Evolutionary conservation across 2,329 filamentous ascomycete genomes (phyloP).

Genomic region (Claviceps digitariae): DNA sequence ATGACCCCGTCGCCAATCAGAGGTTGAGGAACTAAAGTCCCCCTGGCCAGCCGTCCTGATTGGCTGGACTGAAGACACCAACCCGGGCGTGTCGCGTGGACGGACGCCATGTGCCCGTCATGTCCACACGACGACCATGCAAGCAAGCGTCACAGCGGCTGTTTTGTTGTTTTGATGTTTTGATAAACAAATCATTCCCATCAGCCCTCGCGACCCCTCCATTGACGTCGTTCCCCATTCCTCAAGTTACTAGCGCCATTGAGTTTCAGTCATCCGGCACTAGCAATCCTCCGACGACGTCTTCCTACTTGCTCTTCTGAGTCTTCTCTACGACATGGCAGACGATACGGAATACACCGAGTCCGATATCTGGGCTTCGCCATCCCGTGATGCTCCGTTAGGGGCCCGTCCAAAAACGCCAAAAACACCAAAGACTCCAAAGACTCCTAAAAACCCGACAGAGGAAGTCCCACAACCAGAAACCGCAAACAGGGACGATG

Average conservation of each 20-base stretch:
- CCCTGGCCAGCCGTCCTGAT: background rate
- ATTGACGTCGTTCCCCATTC: background rate
- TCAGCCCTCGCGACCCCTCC: background rate
- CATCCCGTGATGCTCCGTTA: slow-evolving; percentile 19
- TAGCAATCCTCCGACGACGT: background rate
- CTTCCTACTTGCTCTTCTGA: background rate
- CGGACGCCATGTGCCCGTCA: background rate
- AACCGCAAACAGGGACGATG: slow-evolving; percentile 54
- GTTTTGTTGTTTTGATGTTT: background rate
- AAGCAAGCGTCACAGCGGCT: background rate
- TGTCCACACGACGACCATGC: background rate
- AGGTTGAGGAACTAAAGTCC: background rate
- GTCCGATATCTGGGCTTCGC: slow-evolving; percentile 35
- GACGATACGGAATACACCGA: slow-evolving; percentile 33
- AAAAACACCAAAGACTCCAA: slow-evolving; percentile 32
- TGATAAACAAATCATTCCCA: background rate
- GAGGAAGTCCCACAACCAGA: slow-evolving; percentile 24
- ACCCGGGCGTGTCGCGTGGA: background rate
- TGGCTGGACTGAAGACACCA: background rate
- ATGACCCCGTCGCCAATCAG: background rate
- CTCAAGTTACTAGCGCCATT: background rate
- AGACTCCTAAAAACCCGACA: slow-evolving; percentile 32
- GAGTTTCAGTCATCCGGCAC: background rate
- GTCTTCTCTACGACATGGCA: slow-evolving; percentile 24
- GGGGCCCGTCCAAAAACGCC: slow-evolving; percentile 24